Evolutionary conservation across 2,329 filamentous ascomycete genomes (phyloP), one percentile per base, ranked within the genome.

Genomic region (Penicillium griseofulvum): DNA sequence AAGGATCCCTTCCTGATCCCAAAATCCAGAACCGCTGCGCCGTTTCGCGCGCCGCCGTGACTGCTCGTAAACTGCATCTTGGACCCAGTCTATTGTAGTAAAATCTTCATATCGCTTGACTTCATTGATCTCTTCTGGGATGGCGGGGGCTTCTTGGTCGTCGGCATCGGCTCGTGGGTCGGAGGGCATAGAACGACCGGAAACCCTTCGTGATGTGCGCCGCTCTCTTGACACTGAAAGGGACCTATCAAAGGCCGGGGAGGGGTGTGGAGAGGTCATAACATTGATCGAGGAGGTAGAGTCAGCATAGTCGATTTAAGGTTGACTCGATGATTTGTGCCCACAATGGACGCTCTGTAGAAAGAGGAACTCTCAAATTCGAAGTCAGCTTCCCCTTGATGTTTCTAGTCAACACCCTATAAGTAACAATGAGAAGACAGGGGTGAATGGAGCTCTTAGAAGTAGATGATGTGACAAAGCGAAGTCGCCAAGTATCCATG

Each of bases 51-150:
- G 90, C 58, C 93, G 86, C 52, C 92, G 85, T 44, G 90, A 80
- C 71, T 96, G 90, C 73, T 97, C 94, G 61, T 92, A 88, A 33
- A 91, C 88, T 11, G 93, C 92, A 82, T 99, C 94, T 73, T 99
- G 93, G 0, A 99, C 93, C 94, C 94, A 99, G 75, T 99, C 94
- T 84, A 81, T 78, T 0, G 94, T 99, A 6, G 92, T 96, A 72
- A 99, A 99, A 76, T 99, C 94, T 83, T 96, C 94, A 77, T 99
- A 99, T 77, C 93, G 85, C 78, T 97, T 97, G 72, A 99, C 97
- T 79, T 97, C 89, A 26, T 89, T 92, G 70, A 99, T 96, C 77
- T 99, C 94, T 70, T 97, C 92, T 58, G 91, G 89, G 63, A 96
- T 90, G 59, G 87, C 85, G 58, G 87, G 83, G 67, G 89, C 84